Base-by-base conservation (phyloP, 495 filamentous ascomycete genomes). In the Neurospora sp. region DNA sequence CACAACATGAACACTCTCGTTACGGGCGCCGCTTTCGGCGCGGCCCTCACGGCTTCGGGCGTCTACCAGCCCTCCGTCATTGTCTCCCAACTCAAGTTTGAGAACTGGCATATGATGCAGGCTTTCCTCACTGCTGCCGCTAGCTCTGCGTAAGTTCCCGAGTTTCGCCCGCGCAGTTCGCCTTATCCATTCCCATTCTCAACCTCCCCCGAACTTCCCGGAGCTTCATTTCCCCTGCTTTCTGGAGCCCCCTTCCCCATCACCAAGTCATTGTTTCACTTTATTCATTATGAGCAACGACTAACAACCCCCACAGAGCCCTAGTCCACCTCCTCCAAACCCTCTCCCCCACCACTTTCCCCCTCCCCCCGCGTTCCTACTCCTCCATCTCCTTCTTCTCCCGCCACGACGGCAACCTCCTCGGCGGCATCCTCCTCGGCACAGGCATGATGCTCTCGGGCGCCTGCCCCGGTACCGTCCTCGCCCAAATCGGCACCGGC, bases 91-190 rank as follows among this genome's bases (percentile, higher is more conserved):
- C 84, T 90, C 81, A 78, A 77, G 34, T 81, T 89, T 9, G 74
- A 80, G 42, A 84, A 87, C 80, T 89, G 86, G 77, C 85, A 87
- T 72, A 89, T 90, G 88, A 77, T 89, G 38, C 83, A 88, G 75
- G 83, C 85, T 2, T 90, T 90, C 73, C 78, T 89, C 4, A 80
- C 84, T 39, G 88, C 88, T 6, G 83, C 86, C 7, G 87, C 84
- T 17, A 83, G 79, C 70, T 86, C 84, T 80, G 85, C 86, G 88
- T 89, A 85, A 72, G 87, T 82, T 38, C 37, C 37, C 24, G 24
- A 28, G 24, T 28, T 28, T 28, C 24, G 24, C 24, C 24, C 24
- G 24, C 24, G 24, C 24, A 28, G 24, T 28, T 28, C 24, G 24
- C 24, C 24, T 28, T 28, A 28, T 28, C 24, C 24, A 28, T 28